Percentiles rank a stretch among this genome's conserved stretches.
These are phyloP conservation scores for Saccharomyces jurei DNA, from an alignment of 805 yeast genomes.

Conservation along the genomic window DNA sequence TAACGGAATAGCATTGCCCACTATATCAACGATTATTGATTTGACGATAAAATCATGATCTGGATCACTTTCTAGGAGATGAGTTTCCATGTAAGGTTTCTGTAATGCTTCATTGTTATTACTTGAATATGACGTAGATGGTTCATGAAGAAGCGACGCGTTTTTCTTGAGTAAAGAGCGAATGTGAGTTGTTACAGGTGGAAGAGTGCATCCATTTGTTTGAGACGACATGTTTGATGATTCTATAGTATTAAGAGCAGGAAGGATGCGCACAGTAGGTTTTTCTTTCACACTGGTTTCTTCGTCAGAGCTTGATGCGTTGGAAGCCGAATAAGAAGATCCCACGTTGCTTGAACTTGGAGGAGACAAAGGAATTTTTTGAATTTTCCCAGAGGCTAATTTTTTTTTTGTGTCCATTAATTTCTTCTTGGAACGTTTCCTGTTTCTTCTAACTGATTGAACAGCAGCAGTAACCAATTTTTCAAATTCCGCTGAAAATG, in stretches of 20 bases:
- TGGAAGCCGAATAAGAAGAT: not conserved
- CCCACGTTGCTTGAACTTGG: not conserved
- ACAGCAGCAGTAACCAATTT: constrained; percentile 87
- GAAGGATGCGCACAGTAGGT: not conserved
- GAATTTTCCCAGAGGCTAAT: not conserved
- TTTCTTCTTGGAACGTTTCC: constrained; percentile 53
- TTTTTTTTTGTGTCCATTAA: not conserved
- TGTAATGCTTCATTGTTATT: constrained; percentile 6
- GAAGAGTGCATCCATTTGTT: not conserved
- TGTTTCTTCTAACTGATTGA: constrained; percentile 83
- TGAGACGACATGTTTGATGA: not conserved
- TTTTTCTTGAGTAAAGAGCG: not conserved
- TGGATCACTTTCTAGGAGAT: constrained; percentile 13
- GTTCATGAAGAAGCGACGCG: not conserved
- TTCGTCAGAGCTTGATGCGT: not conserved
- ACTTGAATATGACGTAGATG: not conserved
- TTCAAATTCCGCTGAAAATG: constrained; percentile 66
- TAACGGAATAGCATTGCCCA: constrained; percentile 16
- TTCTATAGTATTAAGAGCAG: not conserved
- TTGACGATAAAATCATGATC: constrained; percentile 22
- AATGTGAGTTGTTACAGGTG: not conserved
- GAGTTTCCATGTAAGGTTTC: constrained; percentile 4
- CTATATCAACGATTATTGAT: constrained; percentile 21
- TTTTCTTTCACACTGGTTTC: not conserved
- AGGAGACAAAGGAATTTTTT: not conserved